Conservation (phyloP, 148 eudicot genomes). For the Agrostemma githago region DNA sequence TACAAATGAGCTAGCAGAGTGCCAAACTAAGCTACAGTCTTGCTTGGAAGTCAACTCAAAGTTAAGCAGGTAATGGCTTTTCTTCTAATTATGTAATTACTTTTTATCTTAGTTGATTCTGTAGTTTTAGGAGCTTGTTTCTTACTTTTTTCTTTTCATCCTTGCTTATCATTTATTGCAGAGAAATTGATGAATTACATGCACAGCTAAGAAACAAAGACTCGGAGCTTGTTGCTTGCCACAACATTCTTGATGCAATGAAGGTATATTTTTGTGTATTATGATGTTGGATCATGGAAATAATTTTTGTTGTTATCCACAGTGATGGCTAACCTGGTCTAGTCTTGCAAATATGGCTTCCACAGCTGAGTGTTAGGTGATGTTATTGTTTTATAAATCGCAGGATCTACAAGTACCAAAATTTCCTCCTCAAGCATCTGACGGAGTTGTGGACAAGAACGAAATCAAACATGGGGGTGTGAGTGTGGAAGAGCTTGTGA, state of each 20-base stretch:
- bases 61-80: constrained; percentile 48
- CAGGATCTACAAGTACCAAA: constrained; percentile 37
- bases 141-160: background rate
- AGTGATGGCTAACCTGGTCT: background rate
- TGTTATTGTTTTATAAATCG: constrained; percentile 5
- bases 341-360: background rate
- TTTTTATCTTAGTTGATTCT: background rate
- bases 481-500: constrained; percentile 50
- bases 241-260: constrained; percentile 29
- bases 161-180: constrained; percentile 29
- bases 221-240: constrained; percentile 25
- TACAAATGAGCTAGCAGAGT: constrained; percentile 50
- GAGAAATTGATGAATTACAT: constrained; percentile 59
- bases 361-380: background rate
- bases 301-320: background rate
- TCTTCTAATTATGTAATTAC: background rate
- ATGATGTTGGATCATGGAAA: background rate
- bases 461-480: constrained; percentile 19
- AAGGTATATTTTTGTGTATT: constrained; percentile 38
- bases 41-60: constrained; percentile 58
- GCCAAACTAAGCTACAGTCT: constrained; percentile 55
- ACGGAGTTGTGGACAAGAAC: constrained; percentile 19
- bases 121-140: background rate
- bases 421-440: constrained; percentile 25
- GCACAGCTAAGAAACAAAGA: constrained; percentile 33